These are phyloP conservation scores for Eleusine indica DNA, from an alignment of 176 grass and related monocot species.

Conservation along the genomic window DNA sequence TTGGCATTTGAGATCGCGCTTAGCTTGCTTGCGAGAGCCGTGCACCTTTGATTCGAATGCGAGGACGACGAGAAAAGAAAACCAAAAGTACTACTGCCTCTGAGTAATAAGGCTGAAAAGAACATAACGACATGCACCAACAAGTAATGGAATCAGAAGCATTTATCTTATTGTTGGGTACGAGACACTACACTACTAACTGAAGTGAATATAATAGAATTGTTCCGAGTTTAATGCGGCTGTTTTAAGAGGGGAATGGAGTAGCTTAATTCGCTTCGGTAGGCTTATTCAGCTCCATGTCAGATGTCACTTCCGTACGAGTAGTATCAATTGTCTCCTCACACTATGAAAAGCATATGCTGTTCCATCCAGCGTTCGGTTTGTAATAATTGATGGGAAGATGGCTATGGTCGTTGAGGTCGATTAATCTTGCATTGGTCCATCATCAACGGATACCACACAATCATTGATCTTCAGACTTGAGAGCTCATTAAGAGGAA, in stretches of 20 bases:
- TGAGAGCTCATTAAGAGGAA: too few species aligned
- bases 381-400: background rate
- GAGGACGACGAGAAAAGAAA: background rate
- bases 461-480: background rate
- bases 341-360: background rate
- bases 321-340: background rate
- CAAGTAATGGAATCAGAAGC: background rate
- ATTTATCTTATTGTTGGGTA: background rate
- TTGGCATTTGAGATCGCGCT: background rate
- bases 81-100: background rate
- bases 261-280: background rate
- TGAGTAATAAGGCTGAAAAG: background rate
- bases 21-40: background rate
- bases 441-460: background rate
- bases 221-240: background rate
- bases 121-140: background rate
- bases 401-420: too few species aligned
- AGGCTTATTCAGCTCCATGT: background rate
- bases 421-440: background rate
- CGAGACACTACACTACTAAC: background rate
- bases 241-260: background rate
- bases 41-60: background rate
- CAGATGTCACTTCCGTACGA: background rate
- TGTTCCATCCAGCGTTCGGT: background rate
- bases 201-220: background rate